Percentiles rank a stretch among this genome's conserved stretches.
phyloP scores from a whole-genome alignment of 441 rosid genomes.

The Corymbia citriodora region DNA sequence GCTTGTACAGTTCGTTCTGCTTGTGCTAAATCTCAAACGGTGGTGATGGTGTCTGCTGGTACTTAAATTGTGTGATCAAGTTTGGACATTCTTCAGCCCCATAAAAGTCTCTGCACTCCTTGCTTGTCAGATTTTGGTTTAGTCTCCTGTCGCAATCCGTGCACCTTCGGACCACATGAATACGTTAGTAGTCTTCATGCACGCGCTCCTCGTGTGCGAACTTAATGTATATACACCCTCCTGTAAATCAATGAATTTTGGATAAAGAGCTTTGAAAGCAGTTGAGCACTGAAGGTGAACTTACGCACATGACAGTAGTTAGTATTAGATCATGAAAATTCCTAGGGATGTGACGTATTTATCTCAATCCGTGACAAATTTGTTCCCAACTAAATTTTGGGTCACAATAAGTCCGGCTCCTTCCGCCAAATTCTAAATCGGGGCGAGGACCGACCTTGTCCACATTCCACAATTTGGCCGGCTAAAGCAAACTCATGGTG shows the following conservation, averaged over 20 bases:
- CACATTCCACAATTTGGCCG: too few relatives aligned
- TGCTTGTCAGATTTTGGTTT: not conserved
- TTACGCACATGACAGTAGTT: accelerated
- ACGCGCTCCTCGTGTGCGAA: accelerated
- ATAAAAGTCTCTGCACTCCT: not conserved
- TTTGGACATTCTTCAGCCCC: not conserved
- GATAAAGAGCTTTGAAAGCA: too few relatives aligned
- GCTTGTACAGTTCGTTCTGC: not conserved
- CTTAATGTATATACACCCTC: not conserved
- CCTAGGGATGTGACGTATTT: too few relatives aligned
- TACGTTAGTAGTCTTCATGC: not conserved
- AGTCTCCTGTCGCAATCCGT: accelerated
- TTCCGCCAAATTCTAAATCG: too few relatives aligned
- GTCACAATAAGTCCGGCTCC: too few relatives aligned
- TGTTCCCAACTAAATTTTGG: too few relatives aligned
- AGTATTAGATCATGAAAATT: too few relatives aligned
- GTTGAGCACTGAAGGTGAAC: too few relatives aligned
- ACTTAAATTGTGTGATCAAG: not conserved
- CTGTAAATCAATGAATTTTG: not conserved
- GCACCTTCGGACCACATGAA: not conserved
- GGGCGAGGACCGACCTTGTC: too few relatives aligned
- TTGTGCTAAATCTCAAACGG: not conserved
- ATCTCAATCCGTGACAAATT: too few relatives aligned
- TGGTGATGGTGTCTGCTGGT: not conserved
- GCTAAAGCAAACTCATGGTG: too few relatives aligned